These are phyloP conservation scores for Sugiyamaella americana DNA, from an alignment of 805 yeast species.

Conservation along the genomic window DNA sequence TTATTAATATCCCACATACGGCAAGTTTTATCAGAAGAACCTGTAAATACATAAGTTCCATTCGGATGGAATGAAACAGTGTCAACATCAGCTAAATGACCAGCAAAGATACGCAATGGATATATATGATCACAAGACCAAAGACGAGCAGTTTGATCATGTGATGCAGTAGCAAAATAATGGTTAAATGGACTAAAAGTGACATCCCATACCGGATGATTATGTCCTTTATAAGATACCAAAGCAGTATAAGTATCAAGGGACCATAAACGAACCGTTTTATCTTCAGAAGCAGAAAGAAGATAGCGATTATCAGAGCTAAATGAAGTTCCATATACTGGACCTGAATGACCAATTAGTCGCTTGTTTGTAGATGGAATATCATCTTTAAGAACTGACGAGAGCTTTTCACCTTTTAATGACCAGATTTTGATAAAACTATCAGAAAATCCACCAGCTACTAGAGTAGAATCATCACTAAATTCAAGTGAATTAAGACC, in stretches of 20 bases:
- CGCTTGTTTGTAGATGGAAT: constrained; percentile 34
- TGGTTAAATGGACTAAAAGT: constrained; percentile 92
- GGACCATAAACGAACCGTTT: constrained; percentile 90
- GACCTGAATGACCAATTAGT: constrained; percentile 88
- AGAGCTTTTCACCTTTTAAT: constrained; percentile 81
- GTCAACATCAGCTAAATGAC: constrained; percentile 94
- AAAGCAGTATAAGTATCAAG: constrained; percentile 82
- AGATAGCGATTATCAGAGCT: constrained; percentile 83
- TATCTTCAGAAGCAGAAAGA: constrained; percentile 82
- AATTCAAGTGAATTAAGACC: constrained; percentile 83
- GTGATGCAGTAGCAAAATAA: constrained; percentile 96
- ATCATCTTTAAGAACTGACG: constrained; percentile 30
- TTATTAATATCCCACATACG: constrained; percentile 96
- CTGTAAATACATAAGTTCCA: constrained; percentile 89
- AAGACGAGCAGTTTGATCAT: constrained; percentile 93
- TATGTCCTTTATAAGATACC: constrained; percentile 94
- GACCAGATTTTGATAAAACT: constrained; percentile 89
- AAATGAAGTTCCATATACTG: constrained; percentile 85
- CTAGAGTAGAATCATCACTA: constrained; percentile 77
- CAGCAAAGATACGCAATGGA: constrained; percentile 93
- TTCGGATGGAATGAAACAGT: constrained; percentile 94
- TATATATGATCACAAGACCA: constrained; percentile 99
- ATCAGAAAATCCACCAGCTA: constrained; percentile 94
- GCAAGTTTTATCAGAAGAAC: constrained; percentile 90
- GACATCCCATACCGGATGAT: constrained; percentile 97